phyloP scores from a whole-genome alignment of 179 eudicot genomes.

The Amaranthus tricolor region DNA sequence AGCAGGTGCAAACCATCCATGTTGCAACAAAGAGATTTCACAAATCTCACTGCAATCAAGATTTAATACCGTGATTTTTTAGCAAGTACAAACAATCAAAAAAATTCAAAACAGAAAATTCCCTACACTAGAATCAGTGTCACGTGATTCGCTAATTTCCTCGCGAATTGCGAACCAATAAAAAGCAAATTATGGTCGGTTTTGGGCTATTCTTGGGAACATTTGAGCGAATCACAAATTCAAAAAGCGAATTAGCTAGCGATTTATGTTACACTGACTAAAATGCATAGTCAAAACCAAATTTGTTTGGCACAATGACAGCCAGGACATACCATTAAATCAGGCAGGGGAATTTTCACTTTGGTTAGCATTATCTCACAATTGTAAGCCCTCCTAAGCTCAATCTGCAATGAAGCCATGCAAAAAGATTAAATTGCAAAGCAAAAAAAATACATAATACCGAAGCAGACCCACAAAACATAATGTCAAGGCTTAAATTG shows the following conservation, averaged over 20 bases:
- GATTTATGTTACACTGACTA: no score
- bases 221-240: no score
- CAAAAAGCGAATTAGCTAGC: no score
- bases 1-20: not conserved
- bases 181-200: no score
- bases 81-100: not conserved
- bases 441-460: constrained; percentile 5
- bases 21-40: not conserved
- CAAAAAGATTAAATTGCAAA: constrained; percentile 18
- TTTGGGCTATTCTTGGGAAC: no score
- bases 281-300: not conserved
- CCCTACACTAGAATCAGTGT: not conserved
- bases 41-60: not conserved
- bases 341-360: constrained; percentile 84
- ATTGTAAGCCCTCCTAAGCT: constrained; percentile 75
- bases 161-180: no score
- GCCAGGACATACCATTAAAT: constrained; percentile 61
- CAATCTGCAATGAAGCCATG: constrained; percentile 54
- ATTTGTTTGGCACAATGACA: not conserved
- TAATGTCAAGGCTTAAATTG: not conserved
- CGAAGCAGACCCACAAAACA: not conserved
- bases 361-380: constrained; percentile 94
- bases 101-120: not conserved
- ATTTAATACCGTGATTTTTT: not conserved
- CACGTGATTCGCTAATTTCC: no score